Percentiles rank a stretch among this genome's conserved stretches.
These are phyloP conservation scores for Strobilomyces dryophilus DNA, from an alignment of 768 basidiomycete genomes.

Conservation along the genomic window DNA sequence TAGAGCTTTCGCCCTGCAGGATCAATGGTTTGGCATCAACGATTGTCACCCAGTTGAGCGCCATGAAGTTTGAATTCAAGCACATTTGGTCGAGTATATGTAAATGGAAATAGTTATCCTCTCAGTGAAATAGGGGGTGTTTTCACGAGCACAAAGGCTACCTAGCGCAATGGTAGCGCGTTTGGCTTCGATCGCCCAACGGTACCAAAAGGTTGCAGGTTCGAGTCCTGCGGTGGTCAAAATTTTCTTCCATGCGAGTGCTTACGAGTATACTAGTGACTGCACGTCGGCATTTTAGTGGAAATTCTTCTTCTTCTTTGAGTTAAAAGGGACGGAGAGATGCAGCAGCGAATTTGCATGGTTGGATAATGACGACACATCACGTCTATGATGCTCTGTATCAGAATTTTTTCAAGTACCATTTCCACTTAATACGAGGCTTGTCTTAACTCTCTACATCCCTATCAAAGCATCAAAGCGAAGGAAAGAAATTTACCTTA, in stretches of 20 bases:
- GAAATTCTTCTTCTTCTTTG: too few relatives aligned
- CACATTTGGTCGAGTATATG: neutral
- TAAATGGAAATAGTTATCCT: neutral
- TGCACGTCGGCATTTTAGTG: too few relatives aligned
- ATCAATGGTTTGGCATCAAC: conserved; percentile 54
- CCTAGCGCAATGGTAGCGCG: conserved; percentile 95
- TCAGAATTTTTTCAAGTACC: too few relatives aligned
- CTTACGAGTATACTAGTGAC: too few relatives aligned
- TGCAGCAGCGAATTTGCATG: too few relatives aligned
- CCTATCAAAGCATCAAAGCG: neutral
- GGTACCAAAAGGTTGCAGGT: conserved; percentile 94
- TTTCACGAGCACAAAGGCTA: conserved; percentile 37
- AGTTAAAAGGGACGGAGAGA: too few relatives aligned
- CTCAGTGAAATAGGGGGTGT: neutral
- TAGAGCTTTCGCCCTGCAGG: conserved; percentile 55
- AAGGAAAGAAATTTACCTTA: neutral
- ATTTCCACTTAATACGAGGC: too few relatives aligned
- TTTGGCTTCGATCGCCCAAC: conserved; percentile 82
- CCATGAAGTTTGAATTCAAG: conserved; percentile 42
- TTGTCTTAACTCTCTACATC: too few relatives aligned
- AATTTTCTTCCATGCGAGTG: conserved; percentile 6
- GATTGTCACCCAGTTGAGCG: conserved; percentile 77
- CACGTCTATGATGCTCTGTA: too few relatives aligned
- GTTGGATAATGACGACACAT: too few relatives aligned
- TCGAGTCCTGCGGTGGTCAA: conserved; percentile 95